These are phyloP conservation scores for Kuraishia capsulata DNA, from an alignment of 805 yeast genomes.

Conservation along the genomic window DNA sequence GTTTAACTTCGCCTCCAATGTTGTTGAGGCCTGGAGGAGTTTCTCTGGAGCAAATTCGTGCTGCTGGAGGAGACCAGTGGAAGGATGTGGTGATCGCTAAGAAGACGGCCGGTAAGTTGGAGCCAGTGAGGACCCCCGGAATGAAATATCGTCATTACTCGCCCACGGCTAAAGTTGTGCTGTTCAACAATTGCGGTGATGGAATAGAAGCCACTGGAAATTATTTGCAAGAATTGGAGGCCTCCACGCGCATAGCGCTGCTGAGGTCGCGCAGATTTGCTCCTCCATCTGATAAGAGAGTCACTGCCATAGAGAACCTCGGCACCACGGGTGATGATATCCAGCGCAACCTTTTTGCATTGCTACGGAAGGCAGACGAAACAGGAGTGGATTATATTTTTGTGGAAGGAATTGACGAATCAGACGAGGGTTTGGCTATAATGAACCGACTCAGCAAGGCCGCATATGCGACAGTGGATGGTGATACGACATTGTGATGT, in stretches of 20 bases:
- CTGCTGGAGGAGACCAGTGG: slow-evolving; percentile 67
- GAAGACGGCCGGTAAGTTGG: slow-evolving; percentile 52
- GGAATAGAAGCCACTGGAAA: slow-evolving; percentile 26
- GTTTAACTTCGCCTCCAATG: slow-evolving; percentile 77
- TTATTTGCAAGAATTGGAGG: slow-evolving; percentile 9
- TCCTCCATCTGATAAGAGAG: slow-evolving; percentile 8
- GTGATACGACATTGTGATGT: background rate
- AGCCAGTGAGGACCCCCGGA: slow-evolving; percentile 86
- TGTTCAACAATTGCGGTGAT: slow-evolving; percentile 45
- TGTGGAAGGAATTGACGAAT: slow-evolving; percentile 74
- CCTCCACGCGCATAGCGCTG: slow-evolving; percentile 38
- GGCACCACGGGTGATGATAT: slow-evolving; percentile 49
- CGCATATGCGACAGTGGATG: slow-evolving; percentile 36
- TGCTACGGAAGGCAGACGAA: slow-evolving; percentile 70
- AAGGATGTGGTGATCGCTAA: slow-evolving; percentile 51
- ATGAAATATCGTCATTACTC: slow-evolving; percentile 97
- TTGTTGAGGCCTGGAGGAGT: slow-evolving; percentile 92
- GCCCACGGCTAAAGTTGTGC: slow-evolving; percentile 74
- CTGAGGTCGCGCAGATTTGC: slow-evolving; percentile 33
- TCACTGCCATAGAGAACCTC: slow-evolving; percentile 22
- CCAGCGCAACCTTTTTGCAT: slow-evolving; percentile 65
- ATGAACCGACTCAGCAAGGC: slow-evolving; percentile 90
- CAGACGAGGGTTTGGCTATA: slow-evolving; percentile 82
- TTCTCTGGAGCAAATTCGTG: slow-evolving; percentile 62
- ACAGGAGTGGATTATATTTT: slow-evolving; percentile 59